These are phyloP conservation scores for Terfezia boudieri DNA, from an alignment of 495 filamentous ascomycete genomes.

Conservation along the genomic window DNA sequence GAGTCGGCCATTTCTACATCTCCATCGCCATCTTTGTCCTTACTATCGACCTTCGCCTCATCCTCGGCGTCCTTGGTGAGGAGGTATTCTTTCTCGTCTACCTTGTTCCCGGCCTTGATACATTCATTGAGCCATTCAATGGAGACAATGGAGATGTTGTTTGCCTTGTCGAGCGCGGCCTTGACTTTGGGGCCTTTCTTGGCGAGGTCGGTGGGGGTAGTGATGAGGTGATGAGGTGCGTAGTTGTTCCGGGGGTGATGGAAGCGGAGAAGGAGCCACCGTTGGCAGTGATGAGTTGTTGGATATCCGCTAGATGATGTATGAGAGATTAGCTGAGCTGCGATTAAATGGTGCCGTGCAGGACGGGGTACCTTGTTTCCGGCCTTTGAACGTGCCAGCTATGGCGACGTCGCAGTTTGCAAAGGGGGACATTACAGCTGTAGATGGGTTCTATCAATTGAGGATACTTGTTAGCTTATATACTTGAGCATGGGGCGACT, in stretches of 20 bases:
- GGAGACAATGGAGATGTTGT: slow-evolving; percentile 33
- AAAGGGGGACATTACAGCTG: slow-evolving; percentile 9
- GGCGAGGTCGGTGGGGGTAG: slow-evolving; percentile 29
- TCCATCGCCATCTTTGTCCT: slow-evolving; percentile 11
- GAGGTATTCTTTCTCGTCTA: slow-evolving; percentile 24
- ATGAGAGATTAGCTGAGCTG: too few species aligned
- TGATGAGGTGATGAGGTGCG: slow-evolving; percentile 41
- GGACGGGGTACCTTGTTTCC: slow-evolving; percentile 26
- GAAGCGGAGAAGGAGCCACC: slow-evolving; percentile 28
- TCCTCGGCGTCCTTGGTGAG: slow-evolving; percentile 7
- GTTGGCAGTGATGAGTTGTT: slow-evolving; percentile 22
- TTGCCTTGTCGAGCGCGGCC: slow-evolving; percentile 6
- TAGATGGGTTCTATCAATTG: too few species aligned
- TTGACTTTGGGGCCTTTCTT: slow-evolving; percentile 20
- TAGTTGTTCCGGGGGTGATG: slow-evolving; percentile 28
- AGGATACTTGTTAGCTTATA: too few species aligned
- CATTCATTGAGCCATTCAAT: slow-evolving; percentile 40
- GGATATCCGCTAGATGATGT: too few species aligned
- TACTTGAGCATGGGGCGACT: too few species aligned
- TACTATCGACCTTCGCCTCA: slow-evolving; percentile 3
- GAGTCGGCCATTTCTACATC: slow-evolving; percentile 3
- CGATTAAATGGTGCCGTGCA: too few species aligned
- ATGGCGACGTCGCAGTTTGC: slow-evolving; percentile 31
- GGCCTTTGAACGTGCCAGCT: slow-evolving; percentile 35
- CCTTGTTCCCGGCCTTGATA: slow-evolving; percentile 21